Percentiles rank a stretch among this genome's conserved stretches.
Conservation (phyloP, 768 basidiomycete genomes). For the Mrakia frigida region DNA sequence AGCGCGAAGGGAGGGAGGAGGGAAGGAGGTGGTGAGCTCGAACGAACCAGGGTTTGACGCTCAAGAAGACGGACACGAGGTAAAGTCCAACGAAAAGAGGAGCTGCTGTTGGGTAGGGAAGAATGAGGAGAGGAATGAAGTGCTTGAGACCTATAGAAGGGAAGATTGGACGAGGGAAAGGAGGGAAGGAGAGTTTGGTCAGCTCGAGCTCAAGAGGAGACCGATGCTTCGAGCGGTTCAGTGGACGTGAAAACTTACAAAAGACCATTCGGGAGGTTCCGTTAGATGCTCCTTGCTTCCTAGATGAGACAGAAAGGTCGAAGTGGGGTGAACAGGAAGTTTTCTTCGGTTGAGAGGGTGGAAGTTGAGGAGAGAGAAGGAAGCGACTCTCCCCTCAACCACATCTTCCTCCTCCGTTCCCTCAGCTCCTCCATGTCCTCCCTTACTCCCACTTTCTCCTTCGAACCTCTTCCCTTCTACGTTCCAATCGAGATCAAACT, state of each 20-base stretch:
- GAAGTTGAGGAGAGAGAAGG: too few species aligned
- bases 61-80: slow-evolving; percentile 17
- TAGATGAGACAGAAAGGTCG: not conserved
- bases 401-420: not conserved
- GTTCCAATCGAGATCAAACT: not conserved
- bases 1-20: too few species aligned
- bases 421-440: not conserved
- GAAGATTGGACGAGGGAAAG: not conserved
- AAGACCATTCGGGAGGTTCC: not conserved
- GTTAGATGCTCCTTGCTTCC: not conserved
- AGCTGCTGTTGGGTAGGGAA: slow-evolving; percentile 20
- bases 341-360: not conserved
- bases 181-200: not conserved
- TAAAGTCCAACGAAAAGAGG: slow-evolving; percentile 20
- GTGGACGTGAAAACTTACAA: not conserved
- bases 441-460: not conserved
- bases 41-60: slow-evolving; percentile 12
- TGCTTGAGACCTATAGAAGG: slow-evolving; percentile 12
- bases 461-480: not conserved
- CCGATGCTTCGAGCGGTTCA: not conserved
- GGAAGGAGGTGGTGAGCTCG: not conserved
- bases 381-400: not conserved
- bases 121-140: slow-evolving; percentile 16
- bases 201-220: slow-evolving; percentile 1
- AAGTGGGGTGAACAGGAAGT: not conserved